Base-by-base conservation (phyloP, 305 asterid species). In the Fraxinus angustifolia region DNA sequence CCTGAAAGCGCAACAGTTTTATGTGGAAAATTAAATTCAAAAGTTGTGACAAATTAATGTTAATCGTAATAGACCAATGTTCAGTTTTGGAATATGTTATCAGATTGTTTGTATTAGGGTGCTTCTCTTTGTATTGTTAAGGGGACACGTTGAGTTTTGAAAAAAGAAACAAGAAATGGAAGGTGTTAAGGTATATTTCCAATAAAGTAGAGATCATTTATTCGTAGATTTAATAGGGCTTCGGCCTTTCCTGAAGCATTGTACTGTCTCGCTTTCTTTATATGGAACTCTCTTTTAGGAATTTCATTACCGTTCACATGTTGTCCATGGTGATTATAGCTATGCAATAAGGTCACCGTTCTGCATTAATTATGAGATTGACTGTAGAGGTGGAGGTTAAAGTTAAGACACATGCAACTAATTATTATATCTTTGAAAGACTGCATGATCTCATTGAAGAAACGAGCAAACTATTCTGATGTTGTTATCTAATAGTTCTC, bases 311-410 rank as follows among this genome's bases (percentile, higher is more conserved):
- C 75, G 62, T 33, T 21, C 31, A 26, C 14, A 65, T 7, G 45
- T 23, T 30, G 12, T 28, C 73, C 11, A 4, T 23, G 30, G 8
- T 31, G 33, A 68, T 67, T 12, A 5, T 73, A 53, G 38, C 65
- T 82, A 40, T 26, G 42, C 40, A 42, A 78, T 28, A 26, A 6
- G 74, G 74, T 21, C 34, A 36, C 73, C 36, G 6, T 36, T 60
- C 34, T 35, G 60, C 60, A 79, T 30, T 75, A 40, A 72, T 82
- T 71, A 33, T n/a, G 23, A 78, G 58, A 53, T 17, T 53, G 78
- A 70, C 31, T 11, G 31, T 76, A 6, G 40, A 42, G 77, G 67
- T 35, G 53, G 53, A 48, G 56, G 71, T 73, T 10, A 75, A 78
- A 14, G 67, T 60, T 70, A 38, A 73, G 70, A 53, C 71, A 17